Conservation (phyloP, 2,329 filamentous ascomycete species). For the Calonectria pseudoreteaudii region DNA sequence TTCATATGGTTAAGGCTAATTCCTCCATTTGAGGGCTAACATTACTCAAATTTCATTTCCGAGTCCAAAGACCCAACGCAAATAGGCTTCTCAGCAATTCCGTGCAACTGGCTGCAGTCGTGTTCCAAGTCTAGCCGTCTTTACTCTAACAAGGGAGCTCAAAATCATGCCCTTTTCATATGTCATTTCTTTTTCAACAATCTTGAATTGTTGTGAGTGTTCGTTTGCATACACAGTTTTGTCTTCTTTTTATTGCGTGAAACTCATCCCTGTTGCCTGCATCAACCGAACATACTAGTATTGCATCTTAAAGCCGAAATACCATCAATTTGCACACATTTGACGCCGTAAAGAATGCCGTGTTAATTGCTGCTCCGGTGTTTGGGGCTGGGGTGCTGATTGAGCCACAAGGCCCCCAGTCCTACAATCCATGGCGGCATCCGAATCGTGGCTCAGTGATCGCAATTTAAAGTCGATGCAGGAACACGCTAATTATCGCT, state of each 20-base stretch:
- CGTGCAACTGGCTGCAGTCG: too few species aligned
- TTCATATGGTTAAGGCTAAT: not conserved
- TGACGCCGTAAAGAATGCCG: not conserved
- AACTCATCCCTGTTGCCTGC: too few species aligned
- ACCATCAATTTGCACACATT: not conserved
- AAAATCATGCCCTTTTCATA: not conserved
- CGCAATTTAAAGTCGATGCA: not conserved
- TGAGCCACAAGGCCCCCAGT: not conserved
- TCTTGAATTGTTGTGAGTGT: not conserved
- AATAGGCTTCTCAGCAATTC: not conserved
- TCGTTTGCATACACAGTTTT: too few species aligned
- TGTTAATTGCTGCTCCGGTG: not conserved
- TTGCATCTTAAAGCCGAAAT: not conserved
- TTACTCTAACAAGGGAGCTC: too few species aligned
- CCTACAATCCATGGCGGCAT: not conserved
- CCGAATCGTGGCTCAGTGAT: not conserved
- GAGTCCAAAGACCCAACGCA: not conserved
- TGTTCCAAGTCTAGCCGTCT: not conserved
- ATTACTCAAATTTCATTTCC: not conserved
- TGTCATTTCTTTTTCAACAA: not conserved
- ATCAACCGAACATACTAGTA: not conserved
- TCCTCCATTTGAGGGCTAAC: not conserved
- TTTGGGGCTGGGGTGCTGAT: not conserved
- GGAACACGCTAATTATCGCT: not conserved
- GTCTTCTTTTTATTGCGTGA: too few species aligned